Evolutionary conservation across 768 basidiomycete species (phyloP).

Genomic region (Cystofilobasidium capitatum): DNA sequence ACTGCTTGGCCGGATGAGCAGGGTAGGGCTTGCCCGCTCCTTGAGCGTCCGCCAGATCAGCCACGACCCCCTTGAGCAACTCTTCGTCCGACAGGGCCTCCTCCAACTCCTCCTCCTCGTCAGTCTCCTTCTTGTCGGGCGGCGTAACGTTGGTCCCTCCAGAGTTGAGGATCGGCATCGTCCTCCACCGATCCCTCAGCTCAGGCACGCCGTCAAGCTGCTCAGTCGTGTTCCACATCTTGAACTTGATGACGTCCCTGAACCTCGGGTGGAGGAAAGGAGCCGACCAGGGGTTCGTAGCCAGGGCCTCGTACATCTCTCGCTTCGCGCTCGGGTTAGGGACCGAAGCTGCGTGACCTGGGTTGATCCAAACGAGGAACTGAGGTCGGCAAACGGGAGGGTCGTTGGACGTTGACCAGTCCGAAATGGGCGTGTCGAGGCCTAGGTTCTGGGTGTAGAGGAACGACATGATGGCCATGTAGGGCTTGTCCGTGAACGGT

Average conservation of each 20-base stretch:
- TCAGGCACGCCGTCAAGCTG: slow-evolving; percentile 87
- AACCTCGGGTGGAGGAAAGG: slow-evolving; percentile 91
- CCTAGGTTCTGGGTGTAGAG: slow-evolving; percentile 91
- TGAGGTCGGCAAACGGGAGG: slow-evolving; percentile 65
- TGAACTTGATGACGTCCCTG: slow-evolving; percentile 85
- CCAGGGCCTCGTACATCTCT: slow-evolving; percentile 76
- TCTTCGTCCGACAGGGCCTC: slow-evolving; percentile 42
- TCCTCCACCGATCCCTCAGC: slow-evolving; percentile 80
- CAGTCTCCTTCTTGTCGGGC: slow-evolving; percentile 1
- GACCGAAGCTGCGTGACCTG: slow-evolving; percentile 83
- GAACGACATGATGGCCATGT: slow-evolving; percentile 86
- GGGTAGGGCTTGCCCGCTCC: neutral
- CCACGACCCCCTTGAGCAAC: slow-evolving; percentile 67
- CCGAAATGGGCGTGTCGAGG: slow-evolving; percentile 49
- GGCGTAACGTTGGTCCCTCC: slow-evolving; percentile 47
- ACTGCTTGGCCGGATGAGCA: slow-evolving; percentile 2
- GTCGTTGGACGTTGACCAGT: slow-evolving; percentile 43
- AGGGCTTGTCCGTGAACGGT: slow-evolving; percentile 96
- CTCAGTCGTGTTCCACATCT: slow-evolving; percentile 96
- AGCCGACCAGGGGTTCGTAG: slow-evolving; percentile 77
- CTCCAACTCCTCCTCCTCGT: slow-evolving; percentile 23
- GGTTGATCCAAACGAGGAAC: slow-evolving; percentile 98
- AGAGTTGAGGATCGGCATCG: slow-evolving; percentile 68
- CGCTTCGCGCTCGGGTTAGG: slow-evolving; percentile 69
- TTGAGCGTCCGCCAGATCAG: slow-evolving; percentile 11